Evolutionary conservation across 2,329 filamentous ascomycete species (phyloP), one percentile per base, ranked within the genome.

Genomic region (Diaporthe capsici): DNA sequence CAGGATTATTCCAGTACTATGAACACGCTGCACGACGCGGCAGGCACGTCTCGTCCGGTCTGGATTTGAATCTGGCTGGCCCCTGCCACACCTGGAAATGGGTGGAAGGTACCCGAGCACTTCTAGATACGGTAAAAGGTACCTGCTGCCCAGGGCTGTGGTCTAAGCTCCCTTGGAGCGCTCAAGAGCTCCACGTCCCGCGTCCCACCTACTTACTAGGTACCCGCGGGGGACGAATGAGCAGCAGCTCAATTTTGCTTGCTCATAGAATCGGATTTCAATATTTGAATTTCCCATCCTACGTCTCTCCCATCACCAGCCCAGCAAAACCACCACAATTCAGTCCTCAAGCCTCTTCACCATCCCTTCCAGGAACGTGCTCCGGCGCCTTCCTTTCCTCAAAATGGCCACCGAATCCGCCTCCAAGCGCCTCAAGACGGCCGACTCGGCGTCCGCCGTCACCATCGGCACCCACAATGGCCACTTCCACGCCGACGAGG

Each of bases 401-500:
- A 85, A 78, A 81, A 94, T 94, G 92, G 88, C 92, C 25, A 63
- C 71, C 81, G 91, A 94, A 88, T 90, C 88, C 82, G 90, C 92
- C 81, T 86, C 93, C 78, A 98, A 98, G 87, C 93, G 94, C 84
- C 87, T 97, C 84, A 98, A 98, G 90, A 94, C 93, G 80, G 88
- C 91, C 77, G 86, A 87, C 77, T 84, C 84, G 77, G 80, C 82
- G 74, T 84, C 84, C 76, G 80, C 81, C 73, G 86, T 93, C 78
- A 86, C 92, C 80, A 97, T 98, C 83, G 97, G 96, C 82, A 99
- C 97, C 42, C 97, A 99, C 90, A 98, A 94, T 87, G 97, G 97
- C 80, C 95, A 98, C 88, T 99, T 99, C 90, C 97, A 99, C 88
- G 97, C 97, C 84, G 97, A 99, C 85, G 97, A 99, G 88, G 96